A percentile compares a stretch with the other conserved stretches of the same genome.
These are phyloP conservation scores for Lentithecium fluviatile DNA, from an alignment of 495 filamentous ascomycete genomes.

Conservation along the genomic window DNA sequence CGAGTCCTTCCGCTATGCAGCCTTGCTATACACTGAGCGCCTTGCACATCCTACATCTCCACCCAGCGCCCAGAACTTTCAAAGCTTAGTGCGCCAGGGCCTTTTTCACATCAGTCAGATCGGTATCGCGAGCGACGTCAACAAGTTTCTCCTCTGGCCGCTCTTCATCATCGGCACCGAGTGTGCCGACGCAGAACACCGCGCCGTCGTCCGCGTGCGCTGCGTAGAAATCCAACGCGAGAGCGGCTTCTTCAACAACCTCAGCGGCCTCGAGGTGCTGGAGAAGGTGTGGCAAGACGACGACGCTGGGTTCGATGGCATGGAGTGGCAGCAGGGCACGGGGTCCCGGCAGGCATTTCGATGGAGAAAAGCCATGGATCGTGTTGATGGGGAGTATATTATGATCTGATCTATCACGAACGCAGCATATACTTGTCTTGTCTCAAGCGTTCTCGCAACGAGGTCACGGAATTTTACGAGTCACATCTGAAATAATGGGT, in stretches of 20 bases:
- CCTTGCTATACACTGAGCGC: conserved; percentile 86
- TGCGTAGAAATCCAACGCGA: conserved; percentile 84
- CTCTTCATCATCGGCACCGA: conserved; percentile 89
- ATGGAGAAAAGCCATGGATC: conserved; percentile 75
- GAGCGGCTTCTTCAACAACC: conserved; percentile 88
- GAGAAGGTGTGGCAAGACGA: conserved; percentile 75
- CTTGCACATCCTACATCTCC: conserved; percentile 75
- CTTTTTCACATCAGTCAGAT: conserved; percentile 79
- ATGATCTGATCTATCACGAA: conserved; percentile 77
- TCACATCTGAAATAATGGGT: too few relatives aligned
- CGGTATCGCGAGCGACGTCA: conserved; percentile 60
- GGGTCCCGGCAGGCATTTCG: conserved; percentile 57
- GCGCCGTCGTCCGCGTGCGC: conserved; percentile 70
- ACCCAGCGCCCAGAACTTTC: conserved; percentile 74
- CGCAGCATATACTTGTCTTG: background rate
- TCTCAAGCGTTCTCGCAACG: too few relatives aligned
- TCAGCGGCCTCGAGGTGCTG: conserved; percentile 78
- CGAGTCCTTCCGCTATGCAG: conserved; percentile 85
- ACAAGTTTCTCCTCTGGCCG: conserved; percentile 93
- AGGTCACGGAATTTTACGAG: too few relatives aligned
- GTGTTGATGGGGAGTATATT: conserved; percentile 81
- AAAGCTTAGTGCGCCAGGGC: conserved; percentile 75
- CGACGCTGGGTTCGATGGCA: conserved; percentile 48
- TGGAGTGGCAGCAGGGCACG: conserved; percentile 36
- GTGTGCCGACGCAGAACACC: conserved; percentile 79